Evolutionary conservation across 176 grass and related monocot species (phyloP).

Genomic region (Oryza meyeriana): DNA sequence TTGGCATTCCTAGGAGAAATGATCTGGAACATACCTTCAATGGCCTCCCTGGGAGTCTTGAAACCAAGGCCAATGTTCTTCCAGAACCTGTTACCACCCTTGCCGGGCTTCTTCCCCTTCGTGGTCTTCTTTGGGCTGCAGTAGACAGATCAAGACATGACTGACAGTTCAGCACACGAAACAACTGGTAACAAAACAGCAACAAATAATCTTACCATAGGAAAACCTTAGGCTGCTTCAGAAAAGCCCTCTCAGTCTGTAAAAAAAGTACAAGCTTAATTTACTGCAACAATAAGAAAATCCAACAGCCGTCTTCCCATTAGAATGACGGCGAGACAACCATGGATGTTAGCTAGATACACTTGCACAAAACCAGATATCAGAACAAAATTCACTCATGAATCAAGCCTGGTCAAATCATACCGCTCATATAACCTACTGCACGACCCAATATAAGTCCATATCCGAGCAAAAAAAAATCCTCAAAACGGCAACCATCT

Average conservation of each 20-base stretch:
- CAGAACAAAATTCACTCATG: background rate
- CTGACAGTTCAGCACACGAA: background rate
- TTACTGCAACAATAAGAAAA: background rate
- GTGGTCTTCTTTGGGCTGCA: constrained; percentile 18
- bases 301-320: background rate
- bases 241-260: constrained; percentile 40
- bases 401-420: background rate
- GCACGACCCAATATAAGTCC: background rate
- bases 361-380: background rate
- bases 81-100: constrained; percentile 28
- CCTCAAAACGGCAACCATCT: background rate
- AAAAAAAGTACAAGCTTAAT: background rate
- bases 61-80: constrained; percentile 35
- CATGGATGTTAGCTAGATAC: background rate
- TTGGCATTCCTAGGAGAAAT: background rate
- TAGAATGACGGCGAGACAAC: background rate
- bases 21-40: constrained; percentile 20
- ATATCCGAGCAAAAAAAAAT: background rate
- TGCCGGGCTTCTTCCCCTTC: constrained; percentile 13
- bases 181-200: background rate
- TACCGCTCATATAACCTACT: background rate
- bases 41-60: constrained; percentile 41
- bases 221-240: constrained; percentile 47
- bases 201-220: constrained; percentile 26
- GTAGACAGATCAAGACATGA: constrained; percentile 1